Percentiles rank a stretch among this genome's conserved stretches.
These are phyloP conservation scores for Pseudogymnoascus sp. DNA, from an alignment of 2,329 filamentous ascomycete species.

Conservation along the genomic window DNA sequence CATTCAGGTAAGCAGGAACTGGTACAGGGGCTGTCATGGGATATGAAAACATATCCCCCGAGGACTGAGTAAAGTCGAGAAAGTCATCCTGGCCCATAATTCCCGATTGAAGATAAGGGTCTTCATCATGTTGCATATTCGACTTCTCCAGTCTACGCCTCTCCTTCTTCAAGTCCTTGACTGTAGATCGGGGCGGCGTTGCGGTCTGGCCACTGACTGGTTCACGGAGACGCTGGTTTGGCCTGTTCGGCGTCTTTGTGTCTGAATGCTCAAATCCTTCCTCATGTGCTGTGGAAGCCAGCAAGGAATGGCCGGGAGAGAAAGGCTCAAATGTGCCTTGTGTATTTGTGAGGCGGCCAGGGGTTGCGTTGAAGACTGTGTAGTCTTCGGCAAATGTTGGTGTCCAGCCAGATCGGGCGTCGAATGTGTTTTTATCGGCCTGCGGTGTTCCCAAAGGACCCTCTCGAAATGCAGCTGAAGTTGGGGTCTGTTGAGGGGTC, in stretches of 20 bases:
- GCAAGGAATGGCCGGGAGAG: conserved; percentile 42
- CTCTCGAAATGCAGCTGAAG: conserved; percentile 45
- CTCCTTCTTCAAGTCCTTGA: conserved; percentile 45
- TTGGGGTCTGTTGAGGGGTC: conserved; percentile 52
- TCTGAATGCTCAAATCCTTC: conserved; percentile 37
- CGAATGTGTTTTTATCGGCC: conserved; percentile 38
- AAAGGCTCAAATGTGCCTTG: conserved; percentile 22
- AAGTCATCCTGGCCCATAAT: conserved; percentile 1
- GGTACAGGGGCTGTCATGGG: conserved; percentile 52
- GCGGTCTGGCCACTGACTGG: conserved; percentile 41
- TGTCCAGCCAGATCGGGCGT: conserved; percentile 48
- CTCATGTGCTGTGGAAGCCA: conserved; percentile 21
- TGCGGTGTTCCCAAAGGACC: conserved; percentile 52
- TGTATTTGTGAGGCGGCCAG: conserved; percentile 44
- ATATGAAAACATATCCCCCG: conserved; percentile 52
- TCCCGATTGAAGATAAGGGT: conserved; percentile 1
- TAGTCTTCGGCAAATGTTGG: conserved; percentile 59
- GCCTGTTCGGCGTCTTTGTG: conserved; percentile 35
- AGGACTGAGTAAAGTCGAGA: conserved; percentile 29
- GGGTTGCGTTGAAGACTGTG: conserved; percentile 58
- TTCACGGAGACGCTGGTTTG: conserved; percentile 30
- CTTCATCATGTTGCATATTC: conserved; percentile 24
- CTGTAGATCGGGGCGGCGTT: conserved; percentile 53
- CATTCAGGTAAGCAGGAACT: conserved; percentile 37
- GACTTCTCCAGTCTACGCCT: neutral